Percentiles rank a stretch among this genome's conserved stretches.
phyloP scores from a whole-genome alignment of 1,284 basidiomycete genomes.

The Trichosporon faecale region DNA sequence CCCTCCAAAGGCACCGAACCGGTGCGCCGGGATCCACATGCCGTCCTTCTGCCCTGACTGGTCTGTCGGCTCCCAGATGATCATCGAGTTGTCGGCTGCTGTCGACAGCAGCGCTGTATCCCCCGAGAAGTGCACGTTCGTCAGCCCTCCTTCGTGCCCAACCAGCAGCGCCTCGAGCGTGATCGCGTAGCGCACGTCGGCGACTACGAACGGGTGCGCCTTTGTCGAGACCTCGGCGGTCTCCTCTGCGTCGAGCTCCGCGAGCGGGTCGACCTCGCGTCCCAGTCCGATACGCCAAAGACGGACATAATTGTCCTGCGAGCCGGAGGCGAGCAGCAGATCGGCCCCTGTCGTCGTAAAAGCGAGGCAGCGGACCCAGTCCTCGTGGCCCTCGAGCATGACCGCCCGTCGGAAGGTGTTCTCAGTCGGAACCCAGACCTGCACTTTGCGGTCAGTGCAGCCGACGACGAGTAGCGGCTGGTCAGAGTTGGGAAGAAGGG shows the following conservation, averaged over 20 bases:
- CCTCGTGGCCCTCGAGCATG: constrained; percentile 80
- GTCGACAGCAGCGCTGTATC: constrained; percentile 65
- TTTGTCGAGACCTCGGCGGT: constrained; percentile 79
- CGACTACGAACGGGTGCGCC: constrained; percentile 67
- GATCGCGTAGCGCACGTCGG: constrained; percentile 59
- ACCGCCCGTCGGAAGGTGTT: constrained; percentile 51
- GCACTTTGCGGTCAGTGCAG: constrained; percentile 70
- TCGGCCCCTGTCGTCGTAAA: constrained; percentile 57
- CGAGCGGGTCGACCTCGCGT: constrained; percentile 68
- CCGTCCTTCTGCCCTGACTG: constrained; percentile 51
- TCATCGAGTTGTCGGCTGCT: constrained; percentile 87
- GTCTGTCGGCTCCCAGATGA: constrained; percentile 67
- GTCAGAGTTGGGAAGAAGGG: constrained; percentile 63
- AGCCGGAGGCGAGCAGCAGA: constrained; percentile 75
- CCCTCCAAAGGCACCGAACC: constrained; percentile 88
- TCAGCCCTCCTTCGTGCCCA: constrained; percentile 89
- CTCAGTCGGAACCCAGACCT: constrained; percentile 68
- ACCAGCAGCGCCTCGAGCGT: constrained; percentile 87
- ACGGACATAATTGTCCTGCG: constrained; percentile 86
- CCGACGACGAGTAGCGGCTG: constrained; percentile 70
- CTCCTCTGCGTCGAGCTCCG: constrained; percentile 64
- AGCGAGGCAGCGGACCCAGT: constrained; percentile 80
- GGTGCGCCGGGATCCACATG: constrained; percentile 81
- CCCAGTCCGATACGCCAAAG: constrained; percentile 69
- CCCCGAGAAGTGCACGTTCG: constrained; percentile 75